These are phyloP conservation scores for Skeletonema potamos DNA, from an alignment of 108 stramenopile species.

Conservation along the genomic window DNA sequence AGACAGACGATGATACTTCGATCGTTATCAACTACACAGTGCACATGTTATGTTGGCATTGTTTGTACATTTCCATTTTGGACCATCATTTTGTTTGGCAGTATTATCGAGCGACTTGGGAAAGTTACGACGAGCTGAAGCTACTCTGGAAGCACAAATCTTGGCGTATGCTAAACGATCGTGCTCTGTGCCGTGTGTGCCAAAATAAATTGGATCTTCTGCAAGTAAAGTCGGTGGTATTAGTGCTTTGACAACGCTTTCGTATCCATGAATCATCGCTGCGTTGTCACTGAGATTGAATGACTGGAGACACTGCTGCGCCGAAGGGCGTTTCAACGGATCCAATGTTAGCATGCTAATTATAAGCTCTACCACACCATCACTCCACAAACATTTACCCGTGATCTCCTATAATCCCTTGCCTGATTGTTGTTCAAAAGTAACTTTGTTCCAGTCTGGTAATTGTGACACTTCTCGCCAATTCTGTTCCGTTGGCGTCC, in stretches of 20 bases:
- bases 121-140: constrained; percentile 16
- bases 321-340: constrained; percentile 57
- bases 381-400: constrained; percentile 29
- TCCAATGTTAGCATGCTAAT: constrained; percentile 49
- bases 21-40: background rate
- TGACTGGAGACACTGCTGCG: constrained; percentile 34
- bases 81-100: background rate
- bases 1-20: too few species aligned
- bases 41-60: background rate
- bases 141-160: constrained; percentile 22
- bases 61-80: background rate
- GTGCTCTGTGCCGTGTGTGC: background rate
- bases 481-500: constrained; percentile 59
- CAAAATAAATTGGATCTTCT: constrained; percentile 19
- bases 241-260: constrained; percentile 15
- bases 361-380: constrained; percentile 31
- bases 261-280: background rate
- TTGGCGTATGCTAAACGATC: constrained; percentile 32
- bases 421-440: constrained; percentile 44
- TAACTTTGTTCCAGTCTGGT: constrained; percentile 69
- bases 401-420: constrained; percentile 26
- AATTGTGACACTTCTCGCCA: constrained; percentile 55
- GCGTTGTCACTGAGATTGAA: background rate
- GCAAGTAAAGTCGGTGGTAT: constrained; percentile 17
- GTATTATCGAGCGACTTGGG: background rate